Conservation (phyloP, 345 rosid genomes). For the Populus tremula region DNA sequence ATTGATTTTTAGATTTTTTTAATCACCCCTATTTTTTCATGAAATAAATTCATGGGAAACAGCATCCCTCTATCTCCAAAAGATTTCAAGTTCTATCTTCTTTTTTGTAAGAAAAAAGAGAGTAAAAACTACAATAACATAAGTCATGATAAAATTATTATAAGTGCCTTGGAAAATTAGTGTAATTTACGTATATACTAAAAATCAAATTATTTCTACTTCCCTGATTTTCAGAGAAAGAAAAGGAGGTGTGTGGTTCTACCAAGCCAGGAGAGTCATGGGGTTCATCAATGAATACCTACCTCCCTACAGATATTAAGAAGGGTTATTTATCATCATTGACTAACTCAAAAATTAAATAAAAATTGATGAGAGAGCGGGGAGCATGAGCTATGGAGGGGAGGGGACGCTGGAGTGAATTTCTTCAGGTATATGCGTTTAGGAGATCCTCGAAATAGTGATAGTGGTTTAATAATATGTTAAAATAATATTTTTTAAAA, state of each 20-base stretch:
- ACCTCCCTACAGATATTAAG: not conserved
- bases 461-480: no score
- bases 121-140: no score
- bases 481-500: no score
- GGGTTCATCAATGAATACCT: not conserved
- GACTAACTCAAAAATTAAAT: not conserved
- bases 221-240: no score
- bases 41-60: no score
- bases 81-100: no score
- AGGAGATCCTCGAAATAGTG: no score
- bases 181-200: not conserved
- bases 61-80: no score
- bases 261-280: not conserved
- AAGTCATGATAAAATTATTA: not conserved
- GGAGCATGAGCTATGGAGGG: not conserved
- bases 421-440: not conserved
- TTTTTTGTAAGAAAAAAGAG: no score
- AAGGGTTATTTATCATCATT: not conserved
- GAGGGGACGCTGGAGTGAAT: conserved; percentile 4
- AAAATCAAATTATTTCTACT: not conserved
- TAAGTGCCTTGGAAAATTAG: not conserved
- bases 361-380: not conserved
- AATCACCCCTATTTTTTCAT: no score
- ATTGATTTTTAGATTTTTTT: no score
- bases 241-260: no score